These are phyloP conservation scores for Scleromitrula shiraiana DNA, from an alignment of 2,329 filamentous ascomycete species.

Conservation along the genomic window DNA sequence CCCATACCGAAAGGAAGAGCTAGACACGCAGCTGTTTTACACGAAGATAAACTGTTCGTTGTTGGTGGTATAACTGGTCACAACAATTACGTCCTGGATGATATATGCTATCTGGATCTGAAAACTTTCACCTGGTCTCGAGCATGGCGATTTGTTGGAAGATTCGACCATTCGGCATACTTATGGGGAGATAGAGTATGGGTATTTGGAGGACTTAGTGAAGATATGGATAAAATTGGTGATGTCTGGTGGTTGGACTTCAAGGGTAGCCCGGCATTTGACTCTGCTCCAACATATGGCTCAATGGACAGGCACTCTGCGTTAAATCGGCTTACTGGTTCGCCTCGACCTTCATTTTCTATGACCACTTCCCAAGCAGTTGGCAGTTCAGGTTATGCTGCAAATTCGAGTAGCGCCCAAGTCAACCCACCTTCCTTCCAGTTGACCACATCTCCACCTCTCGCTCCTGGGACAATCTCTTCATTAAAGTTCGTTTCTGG, in stretches of 20 bases:
- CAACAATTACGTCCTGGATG: conserved; percentile 85
- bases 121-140: conserved; percentile 98
- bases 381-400: conserved; percentile 56
- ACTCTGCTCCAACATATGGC: conserved; percentile 55
- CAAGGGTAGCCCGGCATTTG: conserved; percentile 80
- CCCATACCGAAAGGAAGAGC: conserved; percentile 83
- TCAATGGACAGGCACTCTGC: conserved; percentile 36
- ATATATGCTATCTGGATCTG: conserved; percentile 92
- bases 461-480: conserved; percentile 81
- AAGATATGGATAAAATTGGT: conserved; percentile 93
- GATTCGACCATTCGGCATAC: conserved; percentile 93
- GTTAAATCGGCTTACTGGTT: conserved; percentile 34
- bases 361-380: conserved; percentile 43
- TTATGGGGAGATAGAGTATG: conserved; percentile 87
- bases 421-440: conserved; percentile 60
- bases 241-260: conserved; percentile 98
- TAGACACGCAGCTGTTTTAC: conserved; percentile 81
- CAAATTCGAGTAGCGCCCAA: conserved; percentile 59
- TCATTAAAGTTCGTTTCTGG: conserved; percentile 85
- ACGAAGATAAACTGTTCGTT: conserved; percentile 95
- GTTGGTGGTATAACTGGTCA: conserved; percentile 92
- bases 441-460: conserved; percentile 67
- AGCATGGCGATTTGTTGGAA: conserved; percentile 87
- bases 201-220: conserved; percentile 91
- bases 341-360: conserved; percentile 45